These are phyloP conservation scores for Neoscytalidium dimidiatum DNA, from an alignment of 2,329 filamentous ascomycete genomes.

Conservation along the genomic window DNA sequence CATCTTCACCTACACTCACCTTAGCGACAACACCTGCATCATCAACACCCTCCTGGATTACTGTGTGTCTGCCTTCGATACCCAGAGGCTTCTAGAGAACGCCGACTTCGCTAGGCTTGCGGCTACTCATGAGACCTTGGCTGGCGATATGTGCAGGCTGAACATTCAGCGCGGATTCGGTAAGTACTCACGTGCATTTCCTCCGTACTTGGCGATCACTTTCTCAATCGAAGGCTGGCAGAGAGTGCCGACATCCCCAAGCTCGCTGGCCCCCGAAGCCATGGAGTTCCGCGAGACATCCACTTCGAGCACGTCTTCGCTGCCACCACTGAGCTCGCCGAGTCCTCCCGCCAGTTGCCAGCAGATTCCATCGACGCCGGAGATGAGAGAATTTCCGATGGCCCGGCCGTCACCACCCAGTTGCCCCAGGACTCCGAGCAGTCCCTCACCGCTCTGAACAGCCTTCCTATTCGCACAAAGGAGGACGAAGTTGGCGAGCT, in stretches of 20 bases:
- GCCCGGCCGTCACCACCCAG: background rate
- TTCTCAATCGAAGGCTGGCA: background rate
- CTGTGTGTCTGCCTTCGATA: slow-evolving; percentile 41
- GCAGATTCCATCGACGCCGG: background rate
- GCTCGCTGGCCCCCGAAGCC: slow-evolving; percentile 1
- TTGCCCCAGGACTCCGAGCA: no score
- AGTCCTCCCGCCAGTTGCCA: background rate
- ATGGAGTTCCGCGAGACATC: background rate
- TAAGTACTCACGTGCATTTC: slow-evolving; percentile 26
- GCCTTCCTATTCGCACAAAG: background rate
- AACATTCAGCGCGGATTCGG: slow-evolving; percentile 42
- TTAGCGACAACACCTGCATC: slow-evolving; percentile 30
- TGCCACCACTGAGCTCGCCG: background rate
- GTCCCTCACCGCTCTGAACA: background rate
- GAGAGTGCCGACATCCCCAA: slow-evolving; percentile 1
- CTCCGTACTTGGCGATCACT: background rate
- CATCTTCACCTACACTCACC: slow-evolving; percentile 35
- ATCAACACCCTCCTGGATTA: slow-evolving; percentile 46
- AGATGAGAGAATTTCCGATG: no score
- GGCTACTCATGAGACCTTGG: slow-evolving; percentile 40
- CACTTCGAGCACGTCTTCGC: background rate
- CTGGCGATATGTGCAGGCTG: slow-evolving; percentile 42
- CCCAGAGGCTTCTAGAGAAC: slow-evolving; percentile 39
- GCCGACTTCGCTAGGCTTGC: slow-evolving; percentile 39
- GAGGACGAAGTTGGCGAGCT: background rate